Conservation (phyloP, 192 early-diverging fungal genomes). For the Coemansia nantahalensis region DNA sequence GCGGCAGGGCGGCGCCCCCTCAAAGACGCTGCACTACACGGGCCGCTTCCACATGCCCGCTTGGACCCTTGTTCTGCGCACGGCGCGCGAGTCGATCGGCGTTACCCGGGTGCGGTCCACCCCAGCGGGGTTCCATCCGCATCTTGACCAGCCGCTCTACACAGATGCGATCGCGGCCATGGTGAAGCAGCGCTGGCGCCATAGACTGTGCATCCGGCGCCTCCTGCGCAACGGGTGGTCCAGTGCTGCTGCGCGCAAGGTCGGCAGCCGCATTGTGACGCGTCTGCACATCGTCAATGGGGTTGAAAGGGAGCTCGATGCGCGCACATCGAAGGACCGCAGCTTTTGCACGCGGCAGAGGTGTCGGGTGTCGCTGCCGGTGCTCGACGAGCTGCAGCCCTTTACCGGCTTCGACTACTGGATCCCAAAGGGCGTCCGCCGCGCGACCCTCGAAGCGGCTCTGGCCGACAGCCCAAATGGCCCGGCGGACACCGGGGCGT, state of each 20-base stretch:
- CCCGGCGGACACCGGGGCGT: too few relatives aligned
- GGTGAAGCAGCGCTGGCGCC: conserved; percentile 5
- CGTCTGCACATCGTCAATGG: conserved; percentile 7
- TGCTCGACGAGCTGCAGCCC: background rate
- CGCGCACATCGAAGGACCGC: conserved; percentile 7
- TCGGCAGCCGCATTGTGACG: conserved; percentile 1
- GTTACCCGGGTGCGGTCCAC: conserved; percentile 3
- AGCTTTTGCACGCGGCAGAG: conserved; percentile 16
- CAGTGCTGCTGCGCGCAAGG: background rate
- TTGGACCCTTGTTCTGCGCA: conserved; percentile 37
- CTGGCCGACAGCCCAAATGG: background rate
- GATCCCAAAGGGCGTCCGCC: conserved; percentile 11
- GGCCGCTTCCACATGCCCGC: conserved; percentile 33
- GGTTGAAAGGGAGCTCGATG: conserved; percentile 36
- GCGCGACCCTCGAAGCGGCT: background rate
- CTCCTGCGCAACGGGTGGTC: background rate
- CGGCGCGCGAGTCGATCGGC: conserved; percentile 25
- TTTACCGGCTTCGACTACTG: conserved; percentile 32
- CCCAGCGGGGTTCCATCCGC: background rate
- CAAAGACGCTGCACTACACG: conserved; percentile 37
- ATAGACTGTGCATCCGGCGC: conserved; percentile 5
- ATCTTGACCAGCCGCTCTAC: conserved; percentile 17
- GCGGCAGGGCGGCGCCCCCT: conserved; percentile 30
- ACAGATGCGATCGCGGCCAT: background rate
- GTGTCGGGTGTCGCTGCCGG: conserved; percentile 2